Evolutionary conservation across 1,139 yeast genomes (phyloP).

Genomic region (Lodderomyces elongisporus): DNA sequence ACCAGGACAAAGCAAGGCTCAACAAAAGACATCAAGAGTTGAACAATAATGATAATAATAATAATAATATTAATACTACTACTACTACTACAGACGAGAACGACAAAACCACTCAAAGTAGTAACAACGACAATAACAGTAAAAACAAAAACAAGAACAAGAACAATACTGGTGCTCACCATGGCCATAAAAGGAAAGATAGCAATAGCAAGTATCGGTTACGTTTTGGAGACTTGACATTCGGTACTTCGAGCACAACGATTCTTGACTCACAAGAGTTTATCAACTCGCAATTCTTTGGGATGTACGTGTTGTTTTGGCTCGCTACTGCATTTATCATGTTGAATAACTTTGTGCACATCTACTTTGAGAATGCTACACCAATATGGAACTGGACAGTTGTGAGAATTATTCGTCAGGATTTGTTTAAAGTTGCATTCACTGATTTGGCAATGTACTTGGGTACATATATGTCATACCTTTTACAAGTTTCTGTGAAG

Average conservation of each 20-base stretch:
- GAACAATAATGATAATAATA: constrained; percentile 1
- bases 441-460: constrained; percentile 71
- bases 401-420: constrained; percentile 45
- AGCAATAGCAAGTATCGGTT: constrained; percentile 10
- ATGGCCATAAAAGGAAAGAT: constrained; percentile 7
- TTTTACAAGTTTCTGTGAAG: constrained; percentile 50
- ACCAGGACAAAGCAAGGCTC: constrained; percentile 2
- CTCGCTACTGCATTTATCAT: constrained; percentile 52
- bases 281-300: constrained; percentile 48
- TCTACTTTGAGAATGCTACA: constrained; percentile 23
- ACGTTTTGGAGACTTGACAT: constrained; percentile 12
- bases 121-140: too few species aligned
- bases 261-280: constrained; percentile 45
- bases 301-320: constrained; percentile 69
- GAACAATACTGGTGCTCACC: too few species aligned
- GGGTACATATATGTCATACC: constrained; percentile 50
- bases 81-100: background rate
- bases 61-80: too few species aligned
- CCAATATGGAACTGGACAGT: constrained; percentile 45
- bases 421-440: constrained; percentile 57
- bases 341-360: constrained; percentile 44
- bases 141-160: too few species aligned
- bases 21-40: background rate
- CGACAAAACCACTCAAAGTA: constrained; percentile 4
- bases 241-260: constrained; percentile 27